These are phyloP conservation scores for Clathrus columnatus DNA, from an alignment of 768 basidiomycete genomes.

Conservation along the genomic window DNA sequence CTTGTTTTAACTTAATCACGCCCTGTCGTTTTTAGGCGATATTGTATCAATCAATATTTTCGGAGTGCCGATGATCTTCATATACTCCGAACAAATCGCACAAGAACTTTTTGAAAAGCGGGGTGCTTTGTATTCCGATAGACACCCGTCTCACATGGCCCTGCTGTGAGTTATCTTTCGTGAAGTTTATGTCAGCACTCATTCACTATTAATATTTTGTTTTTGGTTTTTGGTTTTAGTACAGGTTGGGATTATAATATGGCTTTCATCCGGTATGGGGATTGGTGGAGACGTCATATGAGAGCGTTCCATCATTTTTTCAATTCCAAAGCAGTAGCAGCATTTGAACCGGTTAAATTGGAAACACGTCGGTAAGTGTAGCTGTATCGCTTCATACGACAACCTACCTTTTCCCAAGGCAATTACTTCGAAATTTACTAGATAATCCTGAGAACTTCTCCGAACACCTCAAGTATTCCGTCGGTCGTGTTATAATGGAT, in stretches of 20 bases:
- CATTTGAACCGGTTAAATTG: constrained; percentile 25
- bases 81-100: constrained; percentile 10
- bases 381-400: background rate
- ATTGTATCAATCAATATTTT: constrained; percentile 12
- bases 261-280: constrained; percentile 32
- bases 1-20: too few relatives aligned
- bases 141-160: constrained; percentile 29
- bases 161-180: constrained; percentile 26
- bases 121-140: constrained; percentile 13
- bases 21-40: constrained; percentile 8
- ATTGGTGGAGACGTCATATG: constrained; percentile 29
- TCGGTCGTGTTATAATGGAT: background rate
- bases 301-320: constrained; percentile 33
- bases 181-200: too few relatives aligned
- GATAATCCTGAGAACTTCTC: constrained; percentile 28
- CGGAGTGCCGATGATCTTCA: constrained; percentile 8
- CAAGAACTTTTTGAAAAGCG: constrained; percentile 13
- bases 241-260: constrained; percentile 43
- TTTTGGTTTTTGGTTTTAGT: constrained; percentile 38
- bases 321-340: constrained; percentile 18
- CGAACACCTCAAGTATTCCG: constrained; percentile 29
- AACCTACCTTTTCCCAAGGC: background rate
- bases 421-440: constrained; percentile 29
- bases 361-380: constrained; percentile 23
- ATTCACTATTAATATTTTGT: too few relatives aligned